phyloP scores from a whole-genome alignment of 1,284 basidiomycete genomes.

The Leucoagaricus sp. region DNA sequence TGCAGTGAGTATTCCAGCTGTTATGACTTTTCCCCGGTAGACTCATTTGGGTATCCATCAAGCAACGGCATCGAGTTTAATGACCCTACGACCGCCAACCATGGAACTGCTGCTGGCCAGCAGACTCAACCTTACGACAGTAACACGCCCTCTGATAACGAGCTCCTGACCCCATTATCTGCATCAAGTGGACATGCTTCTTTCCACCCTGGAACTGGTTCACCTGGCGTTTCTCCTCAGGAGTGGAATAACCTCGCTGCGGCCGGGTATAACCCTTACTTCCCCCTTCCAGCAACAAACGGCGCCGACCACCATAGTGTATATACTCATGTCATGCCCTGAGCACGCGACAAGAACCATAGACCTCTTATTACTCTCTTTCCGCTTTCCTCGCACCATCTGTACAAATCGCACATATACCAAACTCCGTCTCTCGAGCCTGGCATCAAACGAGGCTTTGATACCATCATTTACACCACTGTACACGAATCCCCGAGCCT shows the following conservation, averaged over 20 bases:
- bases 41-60: conserved; percentile 18
- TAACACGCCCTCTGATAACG: conserved; percentile 58
- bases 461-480: conserved; percentile 11
- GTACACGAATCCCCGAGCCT: not conserved
- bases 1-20: conserved; percentile 56
- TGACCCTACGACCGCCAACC: conserved; percentile 7
- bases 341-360: conserved; percentile 20
- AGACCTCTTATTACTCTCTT: not conserved
- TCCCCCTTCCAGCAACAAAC: conserved; percentile 51
- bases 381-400: not conserved
- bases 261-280: conserved; percentile 68
- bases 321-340: conserved; percentile 56
- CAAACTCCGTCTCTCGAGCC: conserved; percentile 14
- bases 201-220: conserved; percentile 40
- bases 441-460: conserved; percentile 8
- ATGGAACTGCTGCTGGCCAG: conserved; percentile 8
- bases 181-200: conserved; percentile 57
- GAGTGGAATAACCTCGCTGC: conserved; percentile 62
- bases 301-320: conserved; percentile 47
- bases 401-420: not conserved
- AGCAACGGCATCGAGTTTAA: conserved; percentile 33
- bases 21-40: conserved; percentile 8
- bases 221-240: conserved; percentile 48
- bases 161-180: conserved; percentile 69
- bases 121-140: conserved; percentile 39